Conservation (phyloP, 1,139 yeast genomes). For the Debaryomyces psychrophilus region DNA sequence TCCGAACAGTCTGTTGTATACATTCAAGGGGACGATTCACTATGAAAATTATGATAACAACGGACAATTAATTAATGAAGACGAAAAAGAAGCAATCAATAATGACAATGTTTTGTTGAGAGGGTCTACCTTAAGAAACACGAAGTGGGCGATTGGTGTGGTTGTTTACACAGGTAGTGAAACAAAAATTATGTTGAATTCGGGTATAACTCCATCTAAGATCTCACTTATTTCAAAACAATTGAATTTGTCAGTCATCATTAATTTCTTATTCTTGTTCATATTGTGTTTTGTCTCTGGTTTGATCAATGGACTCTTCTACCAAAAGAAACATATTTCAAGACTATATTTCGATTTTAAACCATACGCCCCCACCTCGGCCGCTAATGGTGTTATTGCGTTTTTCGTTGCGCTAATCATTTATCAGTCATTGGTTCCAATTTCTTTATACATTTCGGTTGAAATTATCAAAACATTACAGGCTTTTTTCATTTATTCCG, state of each 20-base stretch:
- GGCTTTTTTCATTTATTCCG: slow-evolving; percentile 91
- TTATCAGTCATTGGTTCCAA: slow-evolving; percentile 91
- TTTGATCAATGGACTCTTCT: slow-evolving; percentile 77
- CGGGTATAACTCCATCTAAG: slow-evolving; percentile 93
- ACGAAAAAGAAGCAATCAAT: slow-evolving; percentile 71
- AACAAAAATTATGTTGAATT: slow-evolving; percentile 88
- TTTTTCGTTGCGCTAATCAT: slow-evolving; percentile 89
- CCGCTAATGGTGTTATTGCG: slow-evolving; percentile 78
- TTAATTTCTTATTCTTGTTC: slow-evolving; percentile 77
- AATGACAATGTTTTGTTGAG: slow-evolving; percentile 81
- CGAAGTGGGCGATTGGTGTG: slow-evolving; percentile 90
- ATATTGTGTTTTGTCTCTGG: slow-evolving; percentile 83
- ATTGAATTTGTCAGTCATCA: slow-evolving; percentile 76
- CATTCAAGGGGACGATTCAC: slow-evolving; percentile 83
- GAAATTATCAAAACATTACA: slow-evolving; percentile 94
- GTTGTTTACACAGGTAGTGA: slow-evolving; percentile 90
- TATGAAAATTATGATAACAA: slow-evolving; percentile 53
- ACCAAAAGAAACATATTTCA: slow-evolving; percentile 55
- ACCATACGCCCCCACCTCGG: slow-evolving; percentile 55
- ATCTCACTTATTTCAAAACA: slow-evolving; percentile 81
- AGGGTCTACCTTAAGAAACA: slow-evolving; percentile 91
- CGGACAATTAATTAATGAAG: slow-evolving; percentile 40
- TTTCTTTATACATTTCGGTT: slow-evolving; percentile 89
- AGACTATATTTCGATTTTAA: slow-evolving; percentile 68
- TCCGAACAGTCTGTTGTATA: slow-evolving; percentile 80